Evolutionary conservation across 2,329 filamentous ascomycete genomes (phyloP).

Genomic region (Capronia epimyces): DNA sequence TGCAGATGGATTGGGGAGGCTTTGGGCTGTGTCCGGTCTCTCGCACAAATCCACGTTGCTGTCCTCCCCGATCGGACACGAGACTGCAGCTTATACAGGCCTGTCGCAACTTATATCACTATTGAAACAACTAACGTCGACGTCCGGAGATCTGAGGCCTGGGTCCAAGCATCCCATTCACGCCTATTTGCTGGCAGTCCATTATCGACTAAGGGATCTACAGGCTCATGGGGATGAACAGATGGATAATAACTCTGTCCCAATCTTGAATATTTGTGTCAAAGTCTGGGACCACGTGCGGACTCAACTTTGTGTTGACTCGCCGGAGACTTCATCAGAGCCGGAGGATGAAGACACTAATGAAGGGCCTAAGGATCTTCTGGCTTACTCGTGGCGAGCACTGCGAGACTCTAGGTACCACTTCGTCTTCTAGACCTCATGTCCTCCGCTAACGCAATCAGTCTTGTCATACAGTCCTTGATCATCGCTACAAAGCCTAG

Average conservation of each 20-base stretch:
- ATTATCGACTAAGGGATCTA: constrained; percentile 15
- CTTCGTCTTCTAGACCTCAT: neutral
- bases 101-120: neutral
- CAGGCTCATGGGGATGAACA: constrained; percentile 31
- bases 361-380: constrained; percentile 73
- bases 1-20: constrained; percentile 73
- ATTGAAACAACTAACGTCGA: constrained; percentile 4
- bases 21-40: constrained; percentile 9
- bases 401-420: constrained; percentile 84
- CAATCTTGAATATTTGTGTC: constrained; percentile 57
- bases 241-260: constrained; percentile 28
- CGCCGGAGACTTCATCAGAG: constrained; percentile 74
- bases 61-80: neutral
- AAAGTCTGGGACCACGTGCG: constrained; percentile 73
- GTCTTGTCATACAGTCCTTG: constrained; percentile 64
- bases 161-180: constrained; percentile 21
- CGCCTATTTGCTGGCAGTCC: constrained; percentile 21
- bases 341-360: constrained; percentile 62
- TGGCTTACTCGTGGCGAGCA: constrained; percentile 92
- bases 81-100: neutral
- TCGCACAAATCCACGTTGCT: neutral
- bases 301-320: constrained; percentile 81
- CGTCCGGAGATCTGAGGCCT: constrained; percentile 6
- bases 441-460: constrained; percentile 37
- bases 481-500: constrained; percentile 45